Evolutionary conservation across 352 stramenopile species (phyloP).

Genomic region (Phytophthora sansomeana): DNA sequence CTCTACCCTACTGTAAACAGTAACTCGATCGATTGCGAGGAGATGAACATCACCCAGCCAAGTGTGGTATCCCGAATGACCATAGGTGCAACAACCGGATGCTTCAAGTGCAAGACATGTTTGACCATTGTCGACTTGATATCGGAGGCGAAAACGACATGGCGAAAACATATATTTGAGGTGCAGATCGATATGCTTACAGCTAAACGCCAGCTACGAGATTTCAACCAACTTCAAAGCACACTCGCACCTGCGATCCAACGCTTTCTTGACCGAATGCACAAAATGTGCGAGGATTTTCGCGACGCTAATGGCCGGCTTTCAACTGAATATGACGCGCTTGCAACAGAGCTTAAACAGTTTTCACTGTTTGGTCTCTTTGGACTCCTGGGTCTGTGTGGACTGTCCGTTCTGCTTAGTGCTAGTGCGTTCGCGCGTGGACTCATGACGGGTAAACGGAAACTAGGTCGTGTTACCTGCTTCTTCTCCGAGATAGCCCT

Average conservation of each 20-base stretch:
- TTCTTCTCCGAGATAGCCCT: slow-evolving; percentile 56
- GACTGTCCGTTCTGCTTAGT: slow-evolving; percentile 36
- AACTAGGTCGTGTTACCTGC: slow-evolving; percentile 44
- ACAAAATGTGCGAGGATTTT: slow-evolving; percentile 37
- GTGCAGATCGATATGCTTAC: slow-evolving; percentile 65
- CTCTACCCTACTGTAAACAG: slow-evolving; percentile 58
- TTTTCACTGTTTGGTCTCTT: slow-evolving; percentile 45
- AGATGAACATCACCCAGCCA: slow-evolving; percentile 52
- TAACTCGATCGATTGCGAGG: slow-evolving; percentile 43
- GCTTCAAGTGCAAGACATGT: slow-evolving; percentile 74
- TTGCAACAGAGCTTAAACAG: slow-evolving; percentile 38
- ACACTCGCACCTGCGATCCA: slow-evolving; percentile 41
- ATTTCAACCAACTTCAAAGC: slow-evolving; percentile 34
- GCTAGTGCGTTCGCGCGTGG: slow-evolving; percentile 45
- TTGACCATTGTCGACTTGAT: slow-evolving; percentile 44
- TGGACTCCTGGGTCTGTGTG: slow-evolving; percentile 40
- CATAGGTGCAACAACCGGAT: slow-evolving; percentile 57
- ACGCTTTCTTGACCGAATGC: slow-evolving; percentile 42
- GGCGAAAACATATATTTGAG: slow-evolving; percentile 54
- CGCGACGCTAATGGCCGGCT: slow-evolving; percentile 11
- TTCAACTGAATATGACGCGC: slow-evolving; percentile 30
- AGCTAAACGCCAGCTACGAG: slow-evolving; percentile 49
- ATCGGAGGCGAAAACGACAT: slow-evolving; percentile 41
- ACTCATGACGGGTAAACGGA: slow-evolving; percentile 49
- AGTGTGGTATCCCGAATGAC: slow-evolving; percentile 63